Evolutionary conservation across 495 filamentous ascomycete genomes (phyloP).

Genomic region (Podospora conica): DNA sequence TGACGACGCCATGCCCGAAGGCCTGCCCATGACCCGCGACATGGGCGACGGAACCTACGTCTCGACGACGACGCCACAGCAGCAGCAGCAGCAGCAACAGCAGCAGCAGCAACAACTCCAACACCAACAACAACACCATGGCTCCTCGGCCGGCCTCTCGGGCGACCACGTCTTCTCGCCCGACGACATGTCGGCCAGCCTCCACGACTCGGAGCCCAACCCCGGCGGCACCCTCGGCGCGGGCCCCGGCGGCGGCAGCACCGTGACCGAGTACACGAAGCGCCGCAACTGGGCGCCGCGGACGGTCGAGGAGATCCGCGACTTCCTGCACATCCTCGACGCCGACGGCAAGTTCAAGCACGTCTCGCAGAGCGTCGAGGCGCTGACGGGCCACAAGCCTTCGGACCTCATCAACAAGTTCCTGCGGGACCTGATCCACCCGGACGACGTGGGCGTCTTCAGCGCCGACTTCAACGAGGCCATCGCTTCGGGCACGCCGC

Average conservation of each 20-base stretch:
- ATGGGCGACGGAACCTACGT: slow-evolving; percentile 17
- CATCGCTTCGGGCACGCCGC: slow-evolving; percentile 68
- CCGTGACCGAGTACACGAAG: slow-evolving; percentile 76
- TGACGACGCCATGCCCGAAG: slow-evolving; percentile 15
- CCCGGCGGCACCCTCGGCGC: slow-evolving; percentile 7
- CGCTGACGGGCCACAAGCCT: slow-evolving; percentile 69
- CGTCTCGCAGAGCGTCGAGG: slow-evolving; percentile 69
- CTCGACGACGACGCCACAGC: slow-evolving; percentile 2
- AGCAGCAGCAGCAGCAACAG: not conserved
- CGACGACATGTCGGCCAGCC: slow-evolving; percentile 9
- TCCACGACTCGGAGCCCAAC: slow-evolving; percentile 9
- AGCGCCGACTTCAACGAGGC: slow-evolving; percentile 85
- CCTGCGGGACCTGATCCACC: slow-evolving; percentile 75
- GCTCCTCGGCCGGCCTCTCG: not conserved
- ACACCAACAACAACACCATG: not conserved
- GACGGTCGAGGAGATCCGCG: slow-evolving; percentile 82
- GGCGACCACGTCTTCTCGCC: slow-evolving; percentile 17
- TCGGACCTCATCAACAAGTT: slow-evolving; percentile 67
- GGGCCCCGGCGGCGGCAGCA: slow-evolving; percentile 43
- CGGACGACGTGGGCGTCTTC: slow-evolving; percentile 82
- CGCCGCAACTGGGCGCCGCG: slow-evolving; percentile 83
- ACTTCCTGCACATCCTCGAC: slow-evolving; percentile 82
- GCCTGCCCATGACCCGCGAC: slow-evolving; percentile 35
- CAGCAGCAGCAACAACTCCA: not conserved
- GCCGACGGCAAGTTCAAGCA: slow-evolving; percentile 78